Conservation (phyloP, 441 rosid genomes). For the Hura crepitans region DNA sequence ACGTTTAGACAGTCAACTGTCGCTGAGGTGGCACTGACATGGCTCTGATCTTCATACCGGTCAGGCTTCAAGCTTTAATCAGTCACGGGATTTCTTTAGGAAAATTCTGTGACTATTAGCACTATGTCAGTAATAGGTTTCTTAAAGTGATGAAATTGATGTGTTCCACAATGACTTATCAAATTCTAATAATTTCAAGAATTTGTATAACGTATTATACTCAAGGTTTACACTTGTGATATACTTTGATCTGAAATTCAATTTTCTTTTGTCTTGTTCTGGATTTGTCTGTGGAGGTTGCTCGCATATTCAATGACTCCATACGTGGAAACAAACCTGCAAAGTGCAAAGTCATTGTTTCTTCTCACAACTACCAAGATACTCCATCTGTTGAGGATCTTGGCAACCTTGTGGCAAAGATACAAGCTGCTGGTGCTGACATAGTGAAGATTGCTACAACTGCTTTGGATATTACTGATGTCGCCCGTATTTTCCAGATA, state of each 20-base stretch:
- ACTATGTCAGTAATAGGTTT: no score
- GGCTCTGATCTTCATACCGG: no score
- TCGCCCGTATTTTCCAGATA: slow-evolving; percentile 76
- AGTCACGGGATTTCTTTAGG: no score
- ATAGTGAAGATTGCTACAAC: slow-evolving; percentile 92
- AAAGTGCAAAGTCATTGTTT: slow-evolving; percentile 67
- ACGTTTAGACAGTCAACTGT: no score
- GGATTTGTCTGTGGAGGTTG: slow-evolving; percentile 49
- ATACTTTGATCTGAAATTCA: background rate
- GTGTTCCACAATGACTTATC: no score
- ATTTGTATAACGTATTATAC: no score
- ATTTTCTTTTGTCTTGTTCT: background rate
- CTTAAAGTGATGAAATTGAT: no score
- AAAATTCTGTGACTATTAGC: no score
- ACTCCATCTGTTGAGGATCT: slow-evolving; percentile 85
- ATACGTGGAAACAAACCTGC: slow-evolving; percentile 58
- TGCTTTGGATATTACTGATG: slow-evolving; percentile 78
- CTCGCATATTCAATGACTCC: slow-evolving; percentile 53
- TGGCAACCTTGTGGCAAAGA: slow-evolving; percentile 61
- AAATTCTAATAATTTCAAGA: no score
- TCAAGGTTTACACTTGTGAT: background rate
- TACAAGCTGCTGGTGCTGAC: slow-evolving; percentile 80
- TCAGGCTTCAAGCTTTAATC: no score
- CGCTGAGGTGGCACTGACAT: no score
- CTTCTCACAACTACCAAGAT: slow-evolving; percentile 73